Evolutionary conservation across 1,284 basidiomycete species (phyloP).

Genomic region (Cryptococcus sp.): DNA sequence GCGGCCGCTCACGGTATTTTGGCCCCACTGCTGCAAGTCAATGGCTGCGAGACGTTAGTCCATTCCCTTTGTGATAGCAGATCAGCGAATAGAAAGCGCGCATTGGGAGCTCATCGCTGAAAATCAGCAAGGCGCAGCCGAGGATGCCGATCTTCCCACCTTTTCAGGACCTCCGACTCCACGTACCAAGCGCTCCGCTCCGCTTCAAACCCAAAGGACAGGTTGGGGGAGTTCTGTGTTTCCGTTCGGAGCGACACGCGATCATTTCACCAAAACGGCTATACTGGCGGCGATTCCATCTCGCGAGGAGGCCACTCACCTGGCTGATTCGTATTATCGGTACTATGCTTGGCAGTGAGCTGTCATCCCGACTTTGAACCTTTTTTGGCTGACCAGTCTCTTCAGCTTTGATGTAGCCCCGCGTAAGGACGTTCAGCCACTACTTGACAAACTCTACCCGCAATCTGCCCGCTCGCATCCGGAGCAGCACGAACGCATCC

Average conservation of each 20-base stretch:
- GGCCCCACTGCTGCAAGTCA: slow-evolving; percentile 4
- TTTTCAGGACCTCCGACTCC: background rate
- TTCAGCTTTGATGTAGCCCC: background rate
- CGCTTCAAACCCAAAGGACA: background rate
- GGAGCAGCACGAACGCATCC: background rate
- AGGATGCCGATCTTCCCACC: background rate
- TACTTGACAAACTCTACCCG: background rate
- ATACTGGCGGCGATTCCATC: background rate
- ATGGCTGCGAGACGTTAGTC: slow-evolving; percentile 1
- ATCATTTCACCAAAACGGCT: background rate
- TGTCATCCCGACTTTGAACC: background rate
- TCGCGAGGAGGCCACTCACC: background rate
- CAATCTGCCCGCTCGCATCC: background rate
- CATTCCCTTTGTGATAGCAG: no score
- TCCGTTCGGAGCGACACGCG: background rate
- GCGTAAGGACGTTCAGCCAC: background rate
- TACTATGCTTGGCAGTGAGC: slow-evolving; percentile 3
- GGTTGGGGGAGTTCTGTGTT: background rate
- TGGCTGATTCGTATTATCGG: slow-evolving; percentile 1
- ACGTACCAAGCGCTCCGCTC: background rate
- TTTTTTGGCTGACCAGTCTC: background rate
- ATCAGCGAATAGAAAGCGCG: background rate
- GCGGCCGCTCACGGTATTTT: background rate
- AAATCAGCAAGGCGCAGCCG: background rate
- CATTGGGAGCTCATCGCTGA: background rate